Evolutionary conservation across 768 basidiomycete species (phyloP).

Genomic region (Mycena galopus): DNA sequence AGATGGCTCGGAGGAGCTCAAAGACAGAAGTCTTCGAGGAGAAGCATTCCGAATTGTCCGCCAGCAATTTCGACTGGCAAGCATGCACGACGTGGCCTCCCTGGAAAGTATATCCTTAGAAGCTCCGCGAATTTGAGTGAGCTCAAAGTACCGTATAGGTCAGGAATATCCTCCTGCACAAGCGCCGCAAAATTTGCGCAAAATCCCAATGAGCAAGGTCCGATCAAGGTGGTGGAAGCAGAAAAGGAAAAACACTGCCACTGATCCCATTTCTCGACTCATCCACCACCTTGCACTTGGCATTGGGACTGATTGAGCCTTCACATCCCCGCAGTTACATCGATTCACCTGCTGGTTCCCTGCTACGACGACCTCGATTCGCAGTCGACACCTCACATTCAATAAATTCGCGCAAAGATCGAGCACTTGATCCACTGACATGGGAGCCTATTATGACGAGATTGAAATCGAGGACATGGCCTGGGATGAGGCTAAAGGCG

Average conservation of each 20-base stretch:
- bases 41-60: constrained; percentile 18
- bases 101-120: not conserved
- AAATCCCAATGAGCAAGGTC: no score
- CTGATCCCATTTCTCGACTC: constrained; percentile 23
- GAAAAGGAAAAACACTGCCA: not conserved
- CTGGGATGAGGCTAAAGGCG: constrained; percentile 85
- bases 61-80: constrained; percentile 28
- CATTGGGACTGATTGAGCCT: no score
- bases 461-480: constrained; percentile 97
- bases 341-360: no score
- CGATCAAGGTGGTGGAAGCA: not conserved
- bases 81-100: constrained; percentile 19
- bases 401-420: no score
- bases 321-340: no score
- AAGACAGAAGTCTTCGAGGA: constrained; percentile 3
- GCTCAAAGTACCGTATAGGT: not conserved
- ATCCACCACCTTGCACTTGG: no score
- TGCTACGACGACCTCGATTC: no score
- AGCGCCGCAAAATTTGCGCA: not conserved
- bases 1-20: not conserved
- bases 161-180: not conserved
- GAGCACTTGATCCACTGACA: constrained; percentile 45
- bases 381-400: no score
- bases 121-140: not conserved
- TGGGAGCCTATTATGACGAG: constrained; percentile 96